phyloP scores from a whole-genome alignment of 1,284 basidiomycete species.

The Microbotryum silenes-acaulis region DNA sequence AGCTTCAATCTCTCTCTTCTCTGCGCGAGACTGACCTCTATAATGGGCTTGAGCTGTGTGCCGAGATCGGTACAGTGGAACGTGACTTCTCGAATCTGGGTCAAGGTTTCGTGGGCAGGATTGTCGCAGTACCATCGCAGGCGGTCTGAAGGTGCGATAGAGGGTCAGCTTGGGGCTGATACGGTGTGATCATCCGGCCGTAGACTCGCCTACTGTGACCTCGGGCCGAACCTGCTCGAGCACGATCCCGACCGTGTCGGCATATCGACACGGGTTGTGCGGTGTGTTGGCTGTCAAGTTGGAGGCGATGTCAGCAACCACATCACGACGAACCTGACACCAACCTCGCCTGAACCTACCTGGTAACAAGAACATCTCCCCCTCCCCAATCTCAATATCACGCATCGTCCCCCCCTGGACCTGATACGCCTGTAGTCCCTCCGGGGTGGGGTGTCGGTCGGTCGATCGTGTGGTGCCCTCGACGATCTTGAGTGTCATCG shows the following conservation, averaged over 20 bases:
- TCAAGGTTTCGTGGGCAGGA: conserved; percentile 57
- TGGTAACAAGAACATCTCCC: conserved; percentile 91
- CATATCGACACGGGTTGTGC: conserved; percentile 86
- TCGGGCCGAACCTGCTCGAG: conserved; percentile 79
- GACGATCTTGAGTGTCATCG: conserved; percentile 34
- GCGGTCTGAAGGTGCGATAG: conserved; percentile 54
- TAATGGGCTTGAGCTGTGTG: conserved; percentile 86
- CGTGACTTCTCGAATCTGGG: conserved; percentile 73
- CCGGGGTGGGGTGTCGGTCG: conserved; percentile 5
- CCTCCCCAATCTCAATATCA: conserved; percentile 84
- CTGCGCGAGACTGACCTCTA: conserved; percentile 45
- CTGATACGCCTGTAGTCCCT: conserved; percentile 45
- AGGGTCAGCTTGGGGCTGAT: background rate
- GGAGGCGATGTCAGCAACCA: background rate
- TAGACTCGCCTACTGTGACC: conserved; percentile 30
- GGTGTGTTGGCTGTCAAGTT: conserved; percentile 69
- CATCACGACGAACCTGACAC: background rate
- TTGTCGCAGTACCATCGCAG: conserved; percentile 90
- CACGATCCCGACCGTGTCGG: conserved; percentile 88
- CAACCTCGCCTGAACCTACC: conserved; percentile 47
- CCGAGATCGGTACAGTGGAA: conserved; percentile 90
- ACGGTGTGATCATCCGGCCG: background rate
- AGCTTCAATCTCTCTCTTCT: no score
- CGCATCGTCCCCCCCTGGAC: conserved; percentile 79
- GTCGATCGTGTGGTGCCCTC: conserved; percentile 16